Conservation (phyloP, 352 stramenopile genomes). For the Phytophthora macrochlamydospora region DNA sequence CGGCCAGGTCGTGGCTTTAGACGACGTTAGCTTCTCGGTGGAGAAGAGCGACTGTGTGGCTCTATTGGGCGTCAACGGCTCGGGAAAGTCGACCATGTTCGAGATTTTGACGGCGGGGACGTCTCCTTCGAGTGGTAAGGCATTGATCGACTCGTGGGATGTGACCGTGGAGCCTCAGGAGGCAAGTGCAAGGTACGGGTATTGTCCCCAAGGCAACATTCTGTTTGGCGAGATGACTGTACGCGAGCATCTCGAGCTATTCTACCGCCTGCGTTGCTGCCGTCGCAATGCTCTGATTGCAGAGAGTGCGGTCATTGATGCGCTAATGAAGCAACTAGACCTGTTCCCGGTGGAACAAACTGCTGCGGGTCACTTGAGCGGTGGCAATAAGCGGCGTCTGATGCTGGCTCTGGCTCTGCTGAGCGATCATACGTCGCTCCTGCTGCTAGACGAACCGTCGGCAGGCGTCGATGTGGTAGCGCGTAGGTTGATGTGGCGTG, state of each 20-base stretch:
- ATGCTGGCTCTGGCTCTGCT: slow-evolving; percentile 81
- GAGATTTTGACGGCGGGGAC: slow-evolving; percentile 94
- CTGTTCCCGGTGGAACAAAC: slow-evolving; percentile 69
- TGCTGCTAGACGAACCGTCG: slow-evolving; percentile 84
- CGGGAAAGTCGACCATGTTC: slow-evolving; percentile 98
- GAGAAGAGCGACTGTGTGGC: slow-evolving; percentile 91
- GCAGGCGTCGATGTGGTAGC: slow-evolving; percentile 83
- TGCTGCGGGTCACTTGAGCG: slow-evolving; percentile 65
- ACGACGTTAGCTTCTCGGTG: slow-evolving; percentile 86
- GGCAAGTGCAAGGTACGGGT: slow-evolving; percentile 67
- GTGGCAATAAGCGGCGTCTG: slow-evolving; percentile 81
- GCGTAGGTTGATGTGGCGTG: slow-evolving; percentile 79
- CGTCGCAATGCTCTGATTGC: slow-evolving; percentile 21
- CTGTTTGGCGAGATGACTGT: slow-evolving; percentile 77
- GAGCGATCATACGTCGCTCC: slow-evolving; percentile 61
- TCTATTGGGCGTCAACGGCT: slow-evolving; percentile 94
- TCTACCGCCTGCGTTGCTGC: slow-evolving; percentile 58
- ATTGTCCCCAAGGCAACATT: slow-evolving; percentile 82
- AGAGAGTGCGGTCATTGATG: slow-evolving; percentile 43
- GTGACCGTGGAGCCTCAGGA: slow-evolving; percentile 60
- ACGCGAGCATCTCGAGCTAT: slow-evolving; percentile 77
- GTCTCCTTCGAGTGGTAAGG: slow-evolving; percentile 67
- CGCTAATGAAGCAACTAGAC: slow-evolving; percentile 57
- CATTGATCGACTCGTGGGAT: slow-evolving; percentile 61
- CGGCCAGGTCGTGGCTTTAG: slow-evolving; percentile 68